phyloP scores from a whole-genome alignment of 2,329 filamentous ascomycete genomes.

The Arthrinium phaeospermum region DNA sequence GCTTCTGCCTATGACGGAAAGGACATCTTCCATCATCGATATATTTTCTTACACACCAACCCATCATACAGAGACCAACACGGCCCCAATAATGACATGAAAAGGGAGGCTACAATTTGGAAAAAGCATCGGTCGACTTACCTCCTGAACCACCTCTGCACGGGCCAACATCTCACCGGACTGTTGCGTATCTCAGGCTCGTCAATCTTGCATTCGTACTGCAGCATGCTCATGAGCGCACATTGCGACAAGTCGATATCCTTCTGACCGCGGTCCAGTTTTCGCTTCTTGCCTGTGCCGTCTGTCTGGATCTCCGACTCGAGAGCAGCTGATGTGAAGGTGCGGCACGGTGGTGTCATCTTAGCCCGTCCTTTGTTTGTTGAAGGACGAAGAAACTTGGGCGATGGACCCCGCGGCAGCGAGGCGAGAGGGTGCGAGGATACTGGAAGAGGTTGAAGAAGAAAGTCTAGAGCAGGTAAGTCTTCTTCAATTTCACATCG shows the following conservation, averaged over 20 bases:
- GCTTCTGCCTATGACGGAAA: no score
- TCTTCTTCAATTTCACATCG: constrained; percentile 17
- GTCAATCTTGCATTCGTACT: constrained; percentile 65
- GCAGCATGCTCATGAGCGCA: constrained; percentile 62
- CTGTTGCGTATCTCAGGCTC: constrained; percentile 52
- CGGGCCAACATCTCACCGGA: constrained; percentile 59
- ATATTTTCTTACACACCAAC: constrained; percentile 14
- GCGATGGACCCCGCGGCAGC: constrained; percentile 44
- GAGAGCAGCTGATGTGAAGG: constrained; percentile 60
- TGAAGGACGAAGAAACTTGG: background rate
- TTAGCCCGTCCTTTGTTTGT: background rate
- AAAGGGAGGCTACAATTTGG: background rate
- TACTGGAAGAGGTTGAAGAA: constrained; percentile 63
- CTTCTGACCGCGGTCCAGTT: constrained; percentile 46
- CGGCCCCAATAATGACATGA: background rate
- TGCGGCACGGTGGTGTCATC: constrained; percentile 65
- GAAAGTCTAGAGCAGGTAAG: constrained; percentile 64
- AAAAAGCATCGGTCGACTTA: constrained; percentile 42
- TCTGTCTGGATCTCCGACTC: constrained; percentile 55
- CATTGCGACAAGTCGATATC: constrained; percentile 59
- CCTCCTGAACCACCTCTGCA: constrained; percentile 66
- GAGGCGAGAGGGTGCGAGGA: constrained; percentile 50
- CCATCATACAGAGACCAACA: background rate
- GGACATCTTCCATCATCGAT: background rate
- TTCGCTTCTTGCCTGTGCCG: constrained; percentile 57